Percentiles rank a stretch among this genome's conserved stretches.
Evolutionary conservation across 2,329 filamentous ascomycete genomes (phyloP).

Genomic region (Fusarium sp.): DNA sequence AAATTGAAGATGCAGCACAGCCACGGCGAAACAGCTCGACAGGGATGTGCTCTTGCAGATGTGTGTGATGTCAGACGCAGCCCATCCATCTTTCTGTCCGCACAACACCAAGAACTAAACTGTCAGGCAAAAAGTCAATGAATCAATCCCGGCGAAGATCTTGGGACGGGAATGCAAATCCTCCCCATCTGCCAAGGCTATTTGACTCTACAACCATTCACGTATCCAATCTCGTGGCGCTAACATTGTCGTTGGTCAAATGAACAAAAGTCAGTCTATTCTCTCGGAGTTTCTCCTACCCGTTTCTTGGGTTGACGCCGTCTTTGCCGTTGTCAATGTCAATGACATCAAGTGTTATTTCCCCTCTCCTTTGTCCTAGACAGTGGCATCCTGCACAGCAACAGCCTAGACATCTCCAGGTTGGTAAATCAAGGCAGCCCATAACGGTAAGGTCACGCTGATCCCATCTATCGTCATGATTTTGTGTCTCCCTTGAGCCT

Average conservation of each 20-base stretch:
- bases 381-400: neutral
- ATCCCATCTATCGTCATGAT: conserved; percentile 17
- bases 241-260: conserved; percentile 9
- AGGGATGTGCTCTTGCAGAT: conserved; percentile 18
- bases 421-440: conserved; percentile 3
- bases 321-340: conserved; percentile 11
- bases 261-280: conserved; percentile 11
- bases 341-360: conserved; percentile 35
- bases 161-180: conserved; percentile 34
- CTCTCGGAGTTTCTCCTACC: conserved; percentile 8
- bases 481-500: neutral
- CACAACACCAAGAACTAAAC: neutral
- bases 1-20: conserved; percentile 22
- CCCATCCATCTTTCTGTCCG: neutral
- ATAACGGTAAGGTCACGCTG: conserved; percentile 15
- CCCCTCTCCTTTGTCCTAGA: neutral
- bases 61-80: conserved; percentile 32
- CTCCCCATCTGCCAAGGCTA: conserved; percentile 20
- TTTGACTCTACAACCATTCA: conserved; percentile 8
- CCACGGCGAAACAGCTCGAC: conserved; percentile 34
- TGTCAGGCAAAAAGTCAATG: conserved; percentile 17
- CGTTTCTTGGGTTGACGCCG: conserved; percentile 14
- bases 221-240: conserved; percentile 25
- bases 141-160: conserved; percentile 34
- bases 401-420: conserved; percentile 10